Base-by-base conservation (phyloP, 2,329 filamentous ascomycete genomes). In the Curvularia sp. region DNA sequence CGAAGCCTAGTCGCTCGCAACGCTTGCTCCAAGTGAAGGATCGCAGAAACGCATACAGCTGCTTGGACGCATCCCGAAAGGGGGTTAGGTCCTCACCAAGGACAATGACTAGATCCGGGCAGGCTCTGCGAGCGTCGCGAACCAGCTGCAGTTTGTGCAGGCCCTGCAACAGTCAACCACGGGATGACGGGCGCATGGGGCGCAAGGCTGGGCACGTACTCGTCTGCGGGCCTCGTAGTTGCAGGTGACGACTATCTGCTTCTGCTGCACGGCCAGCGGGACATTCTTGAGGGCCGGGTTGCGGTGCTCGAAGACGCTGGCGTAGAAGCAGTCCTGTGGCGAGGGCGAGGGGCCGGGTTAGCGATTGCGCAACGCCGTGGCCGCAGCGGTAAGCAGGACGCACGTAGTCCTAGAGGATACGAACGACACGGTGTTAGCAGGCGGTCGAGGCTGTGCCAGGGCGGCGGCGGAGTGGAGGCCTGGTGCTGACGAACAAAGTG, bases 261-360 rank as follows among this genome's bases (percentile, higher is more conserved):
- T 97, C 78, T 97, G 93, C 77, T 93, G 91, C 58, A 97, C 88
- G 35, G 92, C 93, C 33, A 98, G 81, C 6, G 93, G 92, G 18
- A 90, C 79, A 1, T 84, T 82, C 72, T 87, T 92, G 57, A 97
- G 81, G 2, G 84, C 81, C 0, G 93, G 92, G 64, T 90, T 88
- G 73, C 90, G 89, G 64, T 89, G 89, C 78, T 97, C 93, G 66
- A 95, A 89, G 8, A 95, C 93, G 49, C 92, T 92, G 22, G 93
- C 93, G 76, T 98, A 98, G 82, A 98, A 98, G 81, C 92, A 96
- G 80, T 94, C 91, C 75, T 93, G 18, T 44, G 62, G 58, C 26
- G 49, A 60, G 5, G 35, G 24, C 13, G 31, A 48, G 18, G 42
- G 49, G 20, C 42, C 10, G 48, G 41, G 43, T 55, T 49, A 58